These are phyloP conservation scores for Biancaea sappan DNA, from an alignment of 306 rosid genomes.

Conservation along the genomic window DNA sequence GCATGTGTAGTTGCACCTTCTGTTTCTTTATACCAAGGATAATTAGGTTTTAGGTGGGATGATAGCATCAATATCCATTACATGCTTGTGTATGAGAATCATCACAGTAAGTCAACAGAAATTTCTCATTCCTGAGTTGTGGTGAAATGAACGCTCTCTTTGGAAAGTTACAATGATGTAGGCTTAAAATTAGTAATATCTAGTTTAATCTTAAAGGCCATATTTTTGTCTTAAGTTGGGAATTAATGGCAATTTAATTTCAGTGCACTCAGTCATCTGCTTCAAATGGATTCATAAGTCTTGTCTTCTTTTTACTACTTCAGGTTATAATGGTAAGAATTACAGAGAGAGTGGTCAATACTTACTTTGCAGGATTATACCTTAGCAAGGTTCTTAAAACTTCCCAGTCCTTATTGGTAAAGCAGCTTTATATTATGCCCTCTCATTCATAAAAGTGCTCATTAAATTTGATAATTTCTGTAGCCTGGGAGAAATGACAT, in stretches of 20 bases:
- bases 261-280: slow-evolving; percentile 19
- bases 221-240: slow-evolving; percentile 12
- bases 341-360: slow-evolving; percentile 77
- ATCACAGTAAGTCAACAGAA: background rate
- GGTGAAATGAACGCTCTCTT: background rate
- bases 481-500: slow-evolving; percentile 80
- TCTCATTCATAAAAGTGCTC: slow-evolving; percentile 21
- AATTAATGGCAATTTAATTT: slow-evolving; percentile 13
- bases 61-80: slow-evolving; percentile 8
- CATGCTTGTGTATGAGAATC: slow-evolving; percentile 24
- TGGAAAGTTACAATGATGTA: background rate
- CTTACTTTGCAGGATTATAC: slow-evolving; percentile 85
- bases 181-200: background rate
- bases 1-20: slow-evolving; percentile 5
- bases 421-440: slow-evolving; percentile 15
- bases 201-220: background rate
- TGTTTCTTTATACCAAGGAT: slow-evolving; percentile 5
- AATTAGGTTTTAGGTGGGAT: slow-evolving; percentile 20
- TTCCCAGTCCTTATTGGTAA: slow-evolving; percentile 18
- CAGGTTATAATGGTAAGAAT: slow-evolving; percentile 90
- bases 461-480: slow-evolving; percentile 44
- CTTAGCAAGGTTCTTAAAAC: slow-evolving; percentile 68
- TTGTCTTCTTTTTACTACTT: slow-evolving; percentile 34
- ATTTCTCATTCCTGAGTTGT: background rate
- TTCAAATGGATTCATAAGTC: slow-evolving; percentile 14